A percentile compares a stretch with the other conserved stretches of the same genome.
phyloP scores from a whole-genome alignment of 208 protist genomes.

The Acanthamoeba rhysodes region DNA sequence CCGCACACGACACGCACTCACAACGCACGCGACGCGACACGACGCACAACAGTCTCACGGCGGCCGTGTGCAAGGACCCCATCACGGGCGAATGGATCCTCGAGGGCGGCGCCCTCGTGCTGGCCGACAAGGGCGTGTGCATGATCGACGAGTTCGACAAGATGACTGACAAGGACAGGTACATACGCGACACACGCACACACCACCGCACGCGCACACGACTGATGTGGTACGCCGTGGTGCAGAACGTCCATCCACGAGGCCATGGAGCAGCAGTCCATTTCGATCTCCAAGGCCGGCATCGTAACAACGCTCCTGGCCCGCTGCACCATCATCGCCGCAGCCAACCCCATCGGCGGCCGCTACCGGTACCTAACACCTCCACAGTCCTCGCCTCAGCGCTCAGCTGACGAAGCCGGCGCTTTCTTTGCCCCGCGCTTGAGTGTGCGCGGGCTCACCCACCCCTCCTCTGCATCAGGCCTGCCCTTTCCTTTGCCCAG shows the following conservation, averaged over 20 bases:
- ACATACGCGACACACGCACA: neutral
- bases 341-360: constrained; percentile 99
- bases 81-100: constrained; percentile 99
- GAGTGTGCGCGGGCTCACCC: neutral
- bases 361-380: constrained; percentile 94
- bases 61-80: constrained; percentile 98
- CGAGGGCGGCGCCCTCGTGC: constrained; percentile 99
- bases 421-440: too few species aligned
- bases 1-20: too few species aligned
- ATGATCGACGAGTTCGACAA: constrained; percentile 99
- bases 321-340: constrained; percentile 97
- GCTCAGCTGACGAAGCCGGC: too few species aligned
- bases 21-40: neutral
- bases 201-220: too few species aligned
- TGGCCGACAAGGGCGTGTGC: constrained; percentile 99
- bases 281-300: constrained; percentile 99
- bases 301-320: constrained; percentile 99
- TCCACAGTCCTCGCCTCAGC: constrained; percentile 71
- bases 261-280: constrained; percentile 99
- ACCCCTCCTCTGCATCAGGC: constrained; percentile 11
- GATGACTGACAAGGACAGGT: constrained; percentile 97
- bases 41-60: constrained; percentile 97
- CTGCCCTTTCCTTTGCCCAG: constrained; percentile 95
- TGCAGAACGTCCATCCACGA: constrained; percentile 99
- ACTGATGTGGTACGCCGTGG: neutral